A percentile compares a stretch with the other conserved stretches of the same genome.
These are phyloP conservation scores for Beauveria varroae DNA, from an alignment of 2,329 filamentous ascomycete genomes.

Conservation along the genomic window DNA sequence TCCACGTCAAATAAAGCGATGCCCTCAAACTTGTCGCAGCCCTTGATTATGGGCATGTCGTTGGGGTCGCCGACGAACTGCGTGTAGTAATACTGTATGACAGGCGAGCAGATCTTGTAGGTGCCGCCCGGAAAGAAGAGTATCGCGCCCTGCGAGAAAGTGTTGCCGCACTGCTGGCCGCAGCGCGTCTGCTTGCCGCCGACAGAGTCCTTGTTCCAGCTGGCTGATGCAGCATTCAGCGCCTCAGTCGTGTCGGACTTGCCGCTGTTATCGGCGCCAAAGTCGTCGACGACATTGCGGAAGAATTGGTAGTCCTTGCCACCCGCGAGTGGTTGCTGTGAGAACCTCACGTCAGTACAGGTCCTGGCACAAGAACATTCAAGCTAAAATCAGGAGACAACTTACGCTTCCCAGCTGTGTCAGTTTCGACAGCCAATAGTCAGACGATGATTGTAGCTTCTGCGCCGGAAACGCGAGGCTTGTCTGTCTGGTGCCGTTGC, in stretches of 20 bases:
- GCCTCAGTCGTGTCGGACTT: slow-evolving; percentile 13
- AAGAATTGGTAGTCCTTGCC: slow-evolving; percentile 41
- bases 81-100: slow-evolving; percentile 66
- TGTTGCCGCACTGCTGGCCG: slow-evolving; percentile 57
- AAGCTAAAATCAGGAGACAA: background rate
- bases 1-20: slow-evolving; percentile 65
- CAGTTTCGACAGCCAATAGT: slow-evolving; percentile 6
- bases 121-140: slow-evolving; percentile 65
- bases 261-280: slow-evolving; percentile 41
- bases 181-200: slow-evolving; percentile 45
- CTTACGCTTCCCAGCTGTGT: background rate
- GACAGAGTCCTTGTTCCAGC: slow-evolving; percentile 31
- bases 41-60: slow-evolving; percentile 46
- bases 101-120: slow-evolving; percentile 52
- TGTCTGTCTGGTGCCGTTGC: too few species aligned
- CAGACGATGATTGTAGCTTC: background rate
- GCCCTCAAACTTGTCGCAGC: slow-evolving; percentile 48
- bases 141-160: slow-evolving; percentile 55
- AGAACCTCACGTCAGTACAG: too few species aligned
- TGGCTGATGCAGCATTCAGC: slow-evolving; percentile 50
- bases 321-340: slow-evolving; percentile 13
- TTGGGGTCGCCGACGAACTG: slow-evolving; percentile 64
- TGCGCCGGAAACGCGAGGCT: too few species aligned
- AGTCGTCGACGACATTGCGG: slow-evolving; percentile 39
- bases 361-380: too few species aligned